Evolutionary conservation across 768 basidiomycete species (phyloP).

Genomic region (Russula earlei): DNA sequence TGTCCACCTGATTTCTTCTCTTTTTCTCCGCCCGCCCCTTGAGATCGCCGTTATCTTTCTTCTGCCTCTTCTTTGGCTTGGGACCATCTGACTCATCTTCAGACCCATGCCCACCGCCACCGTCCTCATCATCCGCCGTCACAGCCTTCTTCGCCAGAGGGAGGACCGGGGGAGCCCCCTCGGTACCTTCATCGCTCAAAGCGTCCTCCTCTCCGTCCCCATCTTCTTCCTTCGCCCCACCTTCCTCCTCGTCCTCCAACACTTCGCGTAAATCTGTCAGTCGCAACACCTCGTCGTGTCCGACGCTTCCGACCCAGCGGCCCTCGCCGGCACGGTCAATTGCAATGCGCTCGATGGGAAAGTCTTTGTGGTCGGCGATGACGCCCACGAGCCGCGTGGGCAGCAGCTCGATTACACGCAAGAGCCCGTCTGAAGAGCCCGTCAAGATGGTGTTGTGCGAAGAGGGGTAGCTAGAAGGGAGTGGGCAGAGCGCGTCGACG

Average conservation of each 20-base stretch:
- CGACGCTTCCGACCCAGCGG: constrained; percentile 88
- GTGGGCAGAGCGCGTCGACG: constrained; percentile 72
- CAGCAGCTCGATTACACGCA: constrained; percentile 78
- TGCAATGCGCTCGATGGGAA: constrained; percentile 82
- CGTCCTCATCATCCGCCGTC: constrained; percentile 13
- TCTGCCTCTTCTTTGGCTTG: constrained; percentile 45
- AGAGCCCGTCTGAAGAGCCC: constrained; percentile 85
- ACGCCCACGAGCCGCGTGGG: constrained; percentile 87
- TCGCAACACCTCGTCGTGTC: constrained; percentile 80
- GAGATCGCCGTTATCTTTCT: constrained; percentile 42
- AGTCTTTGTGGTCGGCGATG: constrained; percentile 85
- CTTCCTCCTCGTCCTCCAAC: constrained; percentile 47
- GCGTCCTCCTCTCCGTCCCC: constrained; percentile 19
- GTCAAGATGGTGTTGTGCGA: constrained; percentile 71
- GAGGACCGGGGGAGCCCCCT: constrained; percentile 1
- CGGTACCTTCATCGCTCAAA: constrained; percentile 22
- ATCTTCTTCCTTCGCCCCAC: constrained; percentile 24
- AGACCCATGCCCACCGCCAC: constrained; percentile 5
- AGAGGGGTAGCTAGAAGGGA: constrained; percentile 53
- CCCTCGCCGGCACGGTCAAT: constrained; percentile 47
- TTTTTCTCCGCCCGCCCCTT: constrained; percentile 41
- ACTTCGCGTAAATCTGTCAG: constrained; percentile 78
- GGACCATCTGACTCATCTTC: constrained; percentile 25
- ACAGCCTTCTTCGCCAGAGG: constrained; percentile 16
- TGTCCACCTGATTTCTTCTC: constrained; percentile 48